phyloP scores from a whole-genome alignment of 176 grass and related monocot species.

The Carex pumila region DNA sequence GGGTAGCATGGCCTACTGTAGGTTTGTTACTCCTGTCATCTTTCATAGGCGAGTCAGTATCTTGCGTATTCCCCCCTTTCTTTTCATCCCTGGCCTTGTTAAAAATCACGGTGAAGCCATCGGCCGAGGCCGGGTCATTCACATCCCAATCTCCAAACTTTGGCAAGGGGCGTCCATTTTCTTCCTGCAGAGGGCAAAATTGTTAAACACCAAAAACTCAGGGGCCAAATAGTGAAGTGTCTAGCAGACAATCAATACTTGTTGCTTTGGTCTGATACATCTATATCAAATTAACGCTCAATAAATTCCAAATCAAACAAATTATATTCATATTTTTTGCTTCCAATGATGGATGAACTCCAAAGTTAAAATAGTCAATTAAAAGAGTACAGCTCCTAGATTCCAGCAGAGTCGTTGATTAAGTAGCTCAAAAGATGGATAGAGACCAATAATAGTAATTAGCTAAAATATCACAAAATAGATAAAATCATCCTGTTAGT shows the following conservation, averaged over 20 bases:
- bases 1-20: conserved; percentile 31
- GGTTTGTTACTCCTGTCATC: conserved; percentile 34
- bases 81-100: conserved; percentile 96
- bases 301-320: neutral
- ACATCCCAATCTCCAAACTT: conserved; percentile 94
- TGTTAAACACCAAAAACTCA: neutral
- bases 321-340: neutral
- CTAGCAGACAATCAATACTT: neutral
- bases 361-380: neutral
- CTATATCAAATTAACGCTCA: neutral
- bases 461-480: conserved; percentile 1
- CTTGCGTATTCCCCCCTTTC: conserved; percentile 56
- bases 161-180: conserved; percentile 70
- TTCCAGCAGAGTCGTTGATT: neutral
- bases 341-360: neutral
- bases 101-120: conserved; percentile 88
- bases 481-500: neutral
- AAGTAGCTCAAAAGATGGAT: conserved; percentile 11
- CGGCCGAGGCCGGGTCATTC: conserved; percentile 74
- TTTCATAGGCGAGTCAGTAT: conserved; percentile 53
- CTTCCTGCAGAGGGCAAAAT: conserved; percentile 41
- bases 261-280: neutral
- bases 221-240: neutral
- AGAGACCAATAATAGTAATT: neutral
- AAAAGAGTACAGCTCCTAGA: neutral